These are phyloP conservation scores for Phytophthora pseudosyringae DNA, from an alignment of 352 stramenopile species.

Conservation along the genomic window DNA sequence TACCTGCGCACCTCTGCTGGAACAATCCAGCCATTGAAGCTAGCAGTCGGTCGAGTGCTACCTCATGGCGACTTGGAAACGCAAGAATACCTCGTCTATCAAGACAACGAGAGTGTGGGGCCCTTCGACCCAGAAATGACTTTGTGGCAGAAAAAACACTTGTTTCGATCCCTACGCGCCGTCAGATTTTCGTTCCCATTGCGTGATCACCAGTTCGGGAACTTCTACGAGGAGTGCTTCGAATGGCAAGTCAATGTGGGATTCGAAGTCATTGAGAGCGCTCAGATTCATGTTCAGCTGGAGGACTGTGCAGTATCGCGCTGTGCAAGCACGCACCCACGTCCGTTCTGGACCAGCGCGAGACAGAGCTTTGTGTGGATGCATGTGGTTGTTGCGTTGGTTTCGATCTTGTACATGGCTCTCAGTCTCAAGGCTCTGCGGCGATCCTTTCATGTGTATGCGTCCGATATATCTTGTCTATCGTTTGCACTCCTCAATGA, in stretches of 20 bases:
- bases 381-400: slow-evolving; percentile 58
- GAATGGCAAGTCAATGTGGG: slow-evolving; percentile 75
- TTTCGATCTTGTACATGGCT: slow-evolving; percentile 64
- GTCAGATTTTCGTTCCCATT: slow-evolving; percentile 66
- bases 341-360: slow-evolving; percentile 61
- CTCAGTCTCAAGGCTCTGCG: slow-evolving; percentile 64
- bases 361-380: slow-evolving; percentile 79
- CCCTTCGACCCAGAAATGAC: slow-evolving; percentile 63
- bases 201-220: slow-evolving; percentile 74
- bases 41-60: slow-evolving; percentile 46
- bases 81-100: slow-evolving; percentile 54
- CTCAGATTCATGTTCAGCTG: slow-evolving; percentile 58
- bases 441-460: slow-evolving; percentile 62
- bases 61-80: slow-evolving; percentile 40
- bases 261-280: slow-evolving; percentile 53
- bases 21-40: slow-evolving; percentile 42
- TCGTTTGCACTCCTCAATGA: neutral
- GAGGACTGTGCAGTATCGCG: slow-evolving; percentile 66
- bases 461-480: slow-evolving; percentile 1
- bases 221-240: slow-evolving; percentile 87
- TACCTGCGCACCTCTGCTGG: slow-evolving; percentile 42
- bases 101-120: slow-evolving; percentile 44
- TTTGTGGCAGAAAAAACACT: slow-evolving; percentile 40
- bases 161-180: slow-evolving; percentile 55
- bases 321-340: slow-evolving; percentile 44